These are phyloP conservation scores for Fistulinella cinereoalba DNA, from an alignment of 1,284 basidiomycete genomes.

Conservation along the genomic window DNA sequence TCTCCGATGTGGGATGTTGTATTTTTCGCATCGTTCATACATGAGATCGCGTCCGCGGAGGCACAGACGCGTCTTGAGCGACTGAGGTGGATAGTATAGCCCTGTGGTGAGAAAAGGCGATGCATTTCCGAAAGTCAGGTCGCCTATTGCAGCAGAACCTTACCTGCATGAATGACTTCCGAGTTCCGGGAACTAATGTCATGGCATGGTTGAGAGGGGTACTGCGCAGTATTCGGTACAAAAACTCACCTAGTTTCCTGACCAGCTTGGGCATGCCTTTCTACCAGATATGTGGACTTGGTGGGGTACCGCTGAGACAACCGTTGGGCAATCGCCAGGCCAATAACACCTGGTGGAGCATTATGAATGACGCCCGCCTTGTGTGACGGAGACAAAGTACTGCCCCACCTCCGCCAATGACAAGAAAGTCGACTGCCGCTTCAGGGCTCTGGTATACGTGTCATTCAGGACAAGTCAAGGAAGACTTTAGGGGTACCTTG, in stretches of 20 bases:
- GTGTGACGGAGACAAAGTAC: neutral
- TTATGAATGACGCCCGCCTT: neutral
- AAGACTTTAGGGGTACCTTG: slow-evolving; percentile 43
- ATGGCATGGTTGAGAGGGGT: neutral
- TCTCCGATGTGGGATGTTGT: slow-evolving; percentile 69
- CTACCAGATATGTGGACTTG: slow-evolving; percentile 82
- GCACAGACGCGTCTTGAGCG: slow-evolving; percentile 86
- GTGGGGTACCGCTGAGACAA: slow-evolving; percentile 66
- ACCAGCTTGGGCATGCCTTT: slow-evolving; percentile 71
- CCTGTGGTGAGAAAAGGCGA: slow-evolving; percentile 40
- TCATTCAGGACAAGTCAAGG: neutral
- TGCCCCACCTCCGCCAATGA: slow-evolving; percentile 85
- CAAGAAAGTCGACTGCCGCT: slow-evolving; percentile 78
- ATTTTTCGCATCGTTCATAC: slow-evolving; percentile 72
- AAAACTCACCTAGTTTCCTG: slow-evolving; percentile 75
- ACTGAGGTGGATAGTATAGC: slow-evolving; percentile 80
- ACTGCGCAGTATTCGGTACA: neutral
- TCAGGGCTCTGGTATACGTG: slow-evolving; percentile 56
- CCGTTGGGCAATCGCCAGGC: slow-evolving; percentile 82
- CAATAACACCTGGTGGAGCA: slow-evolving; percentile 66
- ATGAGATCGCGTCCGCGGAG: slow-evolving; percentile 84
- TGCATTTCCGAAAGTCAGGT: neutral
- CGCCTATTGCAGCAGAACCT: slow-evolving; percentile 7
- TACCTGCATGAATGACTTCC: slow-evolving; percentile 93
- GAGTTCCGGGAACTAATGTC: slow-evolving; percentile 82